Base-by-base conservation (phyloP, 192 early-diverging fungal species). In the Dissophora ornata region DNA sequence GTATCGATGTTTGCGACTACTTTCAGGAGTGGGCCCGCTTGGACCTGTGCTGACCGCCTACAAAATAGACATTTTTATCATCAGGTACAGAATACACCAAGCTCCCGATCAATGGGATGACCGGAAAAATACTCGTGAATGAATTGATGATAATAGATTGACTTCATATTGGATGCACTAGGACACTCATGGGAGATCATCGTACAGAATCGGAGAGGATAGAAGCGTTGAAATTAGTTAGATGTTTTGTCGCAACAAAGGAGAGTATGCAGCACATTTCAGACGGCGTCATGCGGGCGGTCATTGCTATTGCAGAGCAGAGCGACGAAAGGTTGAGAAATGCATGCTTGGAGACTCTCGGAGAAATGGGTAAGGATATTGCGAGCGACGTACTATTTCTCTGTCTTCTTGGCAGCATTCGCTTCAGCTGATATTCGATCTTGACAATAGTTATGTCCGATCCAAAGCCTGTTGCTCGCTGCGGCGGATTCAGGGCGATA, bases 221-320 rank as follows among this genome's bases (percentile, higher is more conserved):
- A 59, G 93, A 95, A 52, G 90, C 91, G 0, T 60, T 95, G 4
- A 92, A 93, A 57, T 80, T 95, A 2, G 75, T 95, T 1, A 67
- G 92, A 21, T 79, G 83, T 2, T 88, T 94, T 62, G 69, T 94
- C 19, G 90, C 94, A 60, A 73, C 84, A 12, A 80, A 83, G 22
- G 87, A 84, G 2, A 93, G 89, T 4, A 85, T 82, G 29, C 67
- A 83, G 41, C 62, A 87, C 57, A 57, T 95, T 10, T 82, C 87
- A 4, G 86, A 88, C 48, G 79, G 82, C 18, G 65, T 95, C 24
- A 80, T 94, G 36, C 77, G 93, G n/a, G 83, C 90, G 13, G 61
- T 95, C 13, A 89, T 93, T 7, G 85, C 93, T 2, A 75, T 95
- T 22, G 89, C 90, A 18, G 94, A 95, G 57, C 93, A 94, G 66